phyloP scores from a whole-genome alignment of 148 eudicot species.

The Nyssa sinensis region DNA sequence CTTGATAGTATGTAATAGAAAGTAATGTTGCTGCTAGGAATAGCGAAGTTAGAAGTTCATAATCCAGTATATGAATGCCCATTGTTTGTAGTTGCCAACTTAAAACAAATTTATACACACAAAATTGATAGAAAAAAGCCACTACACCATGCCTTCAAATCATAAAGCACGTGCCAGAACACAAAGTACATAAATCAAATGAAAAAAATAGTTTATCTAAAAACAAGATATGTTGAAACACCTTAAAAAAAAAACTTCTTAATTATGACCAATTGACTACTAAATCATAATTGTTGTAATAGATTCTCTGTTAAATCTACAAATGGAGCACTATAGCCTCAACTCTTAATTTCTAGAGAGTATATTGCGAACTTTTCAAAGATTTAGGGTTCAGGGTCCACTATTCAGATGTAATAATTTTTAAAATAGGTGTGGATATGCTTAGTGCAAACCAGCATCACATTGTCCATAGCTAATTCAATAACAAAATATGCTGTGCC shows the following conservation, averaged over 20 bases:
- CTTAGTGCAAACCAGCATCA: background rate
- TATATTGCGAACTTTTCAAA: background rate
- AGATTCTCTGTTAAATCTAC: background rate
- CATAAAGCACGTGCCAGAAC: background rate
- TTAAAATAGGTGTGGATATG: background rate
- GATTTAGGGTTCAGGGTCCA: background rate
- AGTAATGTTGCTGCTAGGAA: background rate
- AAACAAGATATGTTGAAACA: background rate
- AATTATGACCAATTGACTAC: background rate
- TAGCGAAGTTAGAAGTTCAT: background rate
- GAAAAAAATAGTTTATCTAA: no score
- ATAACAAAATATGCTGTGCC: background rate
- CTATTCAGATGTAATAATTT: background rate
- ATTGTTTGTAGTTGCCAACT: background rate
- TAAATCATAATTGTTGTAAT: background rate
- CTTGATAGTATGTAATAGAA: background rate
- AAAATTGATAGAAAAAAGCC: background rate
- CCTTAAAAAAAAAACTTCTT: background rate
- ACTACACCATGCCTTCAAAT: constrained; percentile 3
- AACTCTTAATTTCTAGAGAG: background rate
- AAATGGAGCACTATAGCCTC: background rate
- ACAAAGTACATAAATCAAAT: no score
- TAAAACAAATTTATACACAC: background rate
- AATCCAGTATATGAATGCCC: background rate
- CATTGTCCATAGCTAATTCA: background rate